A percentile compares a stretch with the other conserved stretches of the same genome.
phyloP scores from a whole-genome alignment of 176 grass and related monocot species.

The Hyparrhenia diplandra region DNA sequence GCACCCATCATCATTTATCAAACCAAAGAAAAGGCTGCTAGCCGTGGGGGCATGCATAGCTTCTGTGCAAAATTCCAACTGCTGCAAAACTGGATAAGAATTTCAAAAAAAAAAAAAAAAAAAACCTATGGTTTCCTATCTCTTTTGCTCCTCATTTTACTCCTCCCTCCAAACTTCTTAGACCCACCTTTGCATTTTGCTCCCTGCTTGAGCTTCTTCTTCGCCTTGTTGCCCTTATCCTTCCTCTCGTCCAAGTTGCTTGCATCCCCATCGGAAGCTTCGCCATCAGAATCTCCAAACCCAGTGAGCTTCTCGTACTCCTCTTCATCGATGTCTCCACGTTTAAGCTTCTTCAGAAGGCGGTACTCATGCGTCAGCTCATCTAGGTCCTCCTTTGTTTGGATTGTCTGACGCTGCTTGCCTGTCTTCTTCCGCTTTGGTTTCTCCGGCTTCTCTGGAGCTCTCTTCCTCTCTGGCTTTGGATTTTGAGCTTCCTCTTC shows the following conservation, averaged over 20 bases:
- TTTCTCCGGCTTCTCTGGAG: conserved; percentile 27
- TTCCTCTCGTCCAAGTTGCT: conserved; percentile 22
- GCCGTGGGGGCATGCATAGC: neutral
- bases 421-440: conserved; percentile 81
- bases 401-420: conserved; percentile 58
- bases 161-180: conserved; percentile 46
- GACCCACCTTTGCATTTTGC: conserved; percentile 33
- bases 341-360: conserved; percentile 83
- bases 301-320: conserved; percentile 86
- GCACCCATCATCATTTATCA: no score
- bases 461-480: conserved; percentile 51
- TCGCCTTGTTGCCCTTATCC: conserved; percentile 27
- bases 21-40: neutral
- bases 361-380: conserved; percentile 79
- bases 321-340: conserved; percentile 64
- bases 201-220: conserved; percentile 53
- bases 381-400: conserved; percentile 88
- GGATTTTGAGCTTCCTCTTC: conserved; percentile 45
- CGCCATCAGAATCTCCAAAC: conserved; percentile 46
- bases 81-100: neutral
- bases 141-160: conserved; percentile 27
- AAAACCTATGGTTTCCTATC: conserved; percentile 10
- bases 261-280: conserved; percentile 13
- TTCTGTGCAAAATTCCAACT: neutral
- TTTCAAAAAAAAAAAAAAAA: neutral